Conservation (phyloP, 2,329 filamentous ascomycete genomes). For the Phoma sp. region DNA sequence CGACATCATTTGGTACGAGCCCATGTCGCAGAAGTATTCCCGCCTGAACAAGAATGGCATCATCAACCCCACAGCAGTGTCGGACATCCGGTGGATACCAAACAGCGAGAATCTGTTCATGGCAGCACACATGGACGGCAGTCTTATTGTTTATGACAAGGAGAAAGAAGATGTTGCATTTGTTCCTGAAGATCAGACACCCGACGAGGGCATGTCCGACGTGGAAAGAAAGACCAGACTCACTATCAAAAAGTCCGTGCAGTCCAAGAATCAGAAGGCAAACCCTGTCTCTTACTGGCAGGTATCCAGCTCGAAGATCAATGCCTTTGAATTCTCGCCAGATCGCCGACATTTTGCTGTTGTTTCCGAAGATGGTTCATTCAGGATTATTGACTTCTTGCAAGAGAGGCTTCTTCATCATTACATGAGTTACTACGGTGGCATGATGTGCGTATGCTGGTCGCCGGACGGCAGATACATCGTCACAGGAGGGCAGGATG, state of each 20-base stretch:
- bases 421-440: conserved; percentile 92
- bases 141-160: conserved; percentile 93
- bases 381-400: conserved; percentile 90
- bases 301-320: conserved; percentile 86
- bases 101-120: conserved; percentile 93
- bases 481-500: conserved; percentile 92
- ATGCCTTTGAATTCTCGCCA: conserved; percentile 90
- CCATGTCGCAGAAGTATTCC: conserved; percentile 93
- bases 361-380: conserved; percentile 86
- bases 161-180: conserved; percentile 90
- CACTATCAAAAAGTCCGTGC: conserved; percentile 85
- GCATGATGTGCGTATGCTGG: conserved; percentile 93
- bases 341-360: conserved; percentile 86
- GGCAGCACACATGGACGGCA: conserved; percentile 89
- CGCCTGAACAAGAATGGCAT: conserved; percentile 95
- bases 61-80: conserved; percentile 85
- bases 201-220: conserved; percentile 38
- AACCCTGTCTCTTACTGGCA: conserved; percentile 96
- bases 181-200: conserved; percentile 65
- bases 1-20: conserved; percentile 98
- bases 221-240: conserved; percentile 55
- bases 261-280: conserved; percentile 89
- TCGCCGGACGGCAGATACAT: conserved; percentile 97
- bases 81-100: conserved; percentile 90
- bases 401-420: conserved; percentile 89